Evolutionary conservation across 192 early-diverging fungal species (phyloP).

Genomic region (Gigaspora rosea): DNA sequence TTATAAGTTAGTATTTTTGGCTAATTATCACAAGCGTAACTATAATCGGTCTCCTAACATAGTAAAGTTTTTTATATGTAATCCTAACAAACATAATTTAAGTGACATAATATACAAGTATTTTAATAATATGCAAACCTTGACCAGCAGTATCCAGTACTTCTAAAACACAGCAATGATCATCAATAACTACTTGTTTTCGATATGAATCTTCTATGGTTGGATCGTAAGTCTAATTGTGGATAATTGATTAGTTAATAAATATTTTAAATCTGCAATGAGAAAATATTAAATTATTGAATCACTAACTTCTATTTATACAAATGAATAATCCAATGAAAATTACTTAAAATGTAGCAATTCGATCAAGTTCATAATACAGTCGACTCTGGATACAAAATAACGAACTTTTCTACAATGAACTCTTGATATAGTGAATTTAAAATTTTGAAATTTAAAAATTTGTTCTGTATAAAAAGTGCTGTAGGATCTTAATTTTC

Average conservation of each 20-base stretch:
- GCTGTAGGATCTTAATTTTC: too few species aligned
- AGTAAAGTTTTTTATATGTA: background rate
- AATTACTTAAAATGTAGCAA: too few species aligned
- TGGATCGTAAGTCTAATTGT: constrained; percentile 90
- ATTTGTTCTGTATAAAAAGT: too few species aligned
- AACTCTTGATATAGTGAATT: too few species aligned
- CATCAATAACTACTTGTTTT: constrained; percentile 97
- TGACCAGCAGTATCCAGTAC: constrained; percentile 75
- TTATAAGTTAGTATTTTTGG: too few species aligned
- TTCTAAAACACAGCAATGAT: constrained; percentile 94
- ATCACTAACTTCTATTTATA: constrained; percentile 4
- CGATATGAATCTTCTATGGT: constrained; percentile 99
- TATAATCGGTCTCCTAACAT: background rate
- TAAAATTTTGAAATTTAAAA: too few species aligned
- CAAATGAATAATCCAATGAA: background rate
- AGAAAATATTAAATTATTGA: background rate
- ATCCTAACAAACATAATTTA: background rate
- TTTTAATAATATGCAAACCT: constrained; percentile 31
- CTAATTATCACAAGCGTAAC: too few species aligned
- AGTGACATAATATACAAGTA: background rate
- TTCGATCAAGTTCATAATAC: too few species aligned
- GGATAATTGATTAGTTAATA: constrained; percentile 48
- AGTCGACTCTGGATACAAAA: too few species aligned
- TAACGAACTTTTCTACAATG: too few species aligned
- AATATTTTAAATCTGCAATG: background rate